These are phyloP conservation scores for Colletotrichum gigasporum DNA, from an alignment of 2,329 filamentous ascomycete species.

Conservation along the genomic window DNA sequence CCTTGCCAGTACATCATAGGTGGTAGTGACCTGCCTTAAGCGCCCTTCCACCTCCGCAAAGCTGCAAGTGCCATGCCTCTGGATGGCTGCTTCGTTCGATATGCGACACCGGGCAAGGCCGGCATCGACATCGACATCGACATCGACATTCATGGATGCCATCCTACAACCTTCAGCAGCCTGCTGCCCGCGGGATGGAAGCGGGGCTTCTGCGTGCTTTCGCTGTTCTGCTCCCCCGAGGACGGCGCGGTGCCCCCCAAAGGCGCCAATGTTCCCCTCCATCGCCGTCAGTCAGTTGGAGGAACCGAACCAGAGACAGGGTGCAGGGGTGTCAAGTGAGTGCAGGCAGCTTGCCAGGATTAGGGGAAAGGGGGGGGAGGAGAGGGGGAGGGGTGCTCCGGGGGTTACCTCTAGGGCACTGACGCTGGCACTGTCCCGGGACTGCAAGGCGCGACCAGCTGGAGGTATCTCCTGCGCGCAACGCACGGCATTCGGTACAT, in stretches of 20 bases:
- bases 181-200: constrained; percentile 2
- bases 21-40: neutral
- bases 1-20: neutral
- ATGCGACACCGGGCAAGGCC: no score
- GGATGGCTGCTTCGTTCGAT: neutral
- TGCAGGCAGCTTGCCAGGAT: constrained; percentile 10
- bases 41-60: neutral
- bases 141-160: no score
- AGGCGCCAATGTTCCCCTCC: neutral
- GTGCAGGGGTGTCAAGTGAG: constrained; percentile 9
- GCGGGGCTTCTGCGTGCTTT: constrained; percentile 23
- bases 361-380: neutral
- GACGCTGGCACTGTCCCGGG: constrained; percentile 3
- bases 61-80: neutral
- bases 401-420: neutral
- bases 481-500: constrained; percentile 7
- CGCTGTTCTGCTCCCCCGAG: constrained; percentile 4
- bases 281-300: constrained; percentile 22
- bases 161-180: neutral
- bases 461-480: constrained; percentile 1
- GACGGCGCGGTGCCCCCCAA: constrained; percentile 17
- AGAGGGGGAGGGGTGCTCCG: constrained; percentile 3
- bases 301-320: constrained; percentile 16
- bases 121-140: no score
- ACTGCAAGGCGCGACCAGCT: neutral